Evolutionary conservation across 2,329 filamentous ascomycete species (phyloP).

Genomic region (Beauveria caledonica): DNA sequence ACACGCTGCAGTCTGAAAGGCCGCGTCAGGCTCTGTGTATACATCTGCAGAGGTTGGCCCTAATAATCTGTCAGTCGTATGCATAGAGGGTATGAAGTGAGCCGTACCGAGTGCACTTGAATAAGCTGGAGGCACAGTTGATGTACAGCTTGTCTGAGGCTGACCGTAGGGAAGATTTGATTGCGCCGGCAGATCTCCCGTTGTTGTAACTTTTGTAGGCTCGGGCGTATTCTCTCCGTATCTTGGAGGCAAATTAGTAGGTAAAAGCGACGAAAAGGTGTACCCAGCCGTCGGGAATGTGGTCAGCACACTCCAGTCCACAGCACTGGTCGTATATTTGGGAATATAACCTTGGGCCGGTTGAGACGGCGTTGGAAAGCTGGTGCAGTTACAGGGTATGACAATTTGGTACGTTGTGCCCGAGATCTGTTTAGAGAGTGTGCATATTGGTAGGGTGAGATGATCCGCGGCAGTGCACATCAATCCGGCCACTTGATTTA

Average conservation of each 20-base stretch:
- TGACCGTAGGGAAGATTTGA: neutral
- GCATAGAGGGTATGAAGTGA: neutral
- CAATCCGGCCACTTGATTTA: conserved; percentile 17
- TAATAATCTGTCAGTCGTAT: neutral
- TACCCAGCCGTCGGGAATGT: neutral
- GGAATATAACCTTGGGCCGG: neutral
- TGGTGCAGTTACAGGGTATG: neutral
- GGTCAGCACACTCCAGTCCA: neutral
- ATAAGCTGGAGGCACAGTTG: neutral
- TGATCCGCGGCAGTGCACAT: conserved; percentile 15
- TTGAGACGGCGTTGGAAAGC: neutral
- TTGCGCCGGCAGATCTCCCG: neutral
- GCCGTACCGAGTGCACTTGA: neutral
- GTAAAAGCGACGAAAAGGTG: neutral
- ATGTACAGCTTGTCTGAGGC: neutral
- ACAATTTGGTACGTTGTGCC: neutral
- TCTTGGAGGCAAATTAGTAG: neutral
- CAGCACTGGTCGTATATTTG: neutral
- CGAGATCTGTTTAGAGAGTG: neutral
- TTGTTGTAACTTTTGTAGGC: no score
- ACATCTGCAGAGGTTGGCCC: neutral
- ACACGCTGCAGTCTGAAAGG: neutral
- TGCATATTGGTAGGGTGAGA: conserved; percentile 16
- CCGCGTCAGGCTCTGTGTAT: neutral
- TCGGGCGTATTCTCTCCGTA: neutral